Percentiles rank a stretch among this genome's conserved stretches.
Evolutionary conservation across 192 early-diverging fungal genomes (phyloP).

Genomic region (Linnemannia zychae): DNA sequence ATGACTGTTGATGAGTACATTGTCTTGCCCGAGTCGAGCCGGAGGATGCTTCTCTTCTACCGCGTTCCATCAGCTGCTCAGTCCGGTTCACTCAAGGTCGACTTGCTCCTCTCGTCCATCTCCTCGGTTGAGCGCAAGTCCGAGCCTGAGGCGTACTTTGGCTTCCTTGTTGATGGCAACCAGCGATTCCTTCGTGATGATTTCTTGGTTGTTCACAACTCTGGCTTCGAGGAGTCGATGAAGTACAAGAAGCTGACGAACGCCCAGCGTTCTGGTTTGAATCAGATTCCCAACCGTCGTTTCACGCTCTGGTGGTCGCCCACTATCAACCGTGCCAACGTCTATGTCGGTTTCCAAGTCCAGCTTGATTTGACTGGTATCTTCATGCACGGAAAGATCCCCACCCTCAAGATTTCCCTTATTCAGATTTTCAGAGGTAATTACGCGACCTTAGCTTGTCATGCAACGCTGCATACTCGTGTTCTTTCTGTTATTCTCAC

Average conservation of each 20-base stretch:
- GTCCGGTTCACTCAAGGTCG: not conserved
- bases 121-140: conserved; percentile 22
- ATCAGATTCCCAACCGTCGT: conserved; percentile 99
- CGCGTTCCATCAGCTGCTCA: not conserved
- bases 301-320: conserved; percentile 99
- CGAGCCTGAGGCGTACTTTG: conserved; percentile 54
- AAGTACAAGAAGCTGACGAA: conserved; percentile 99
- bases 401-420: conserved; percentile 98
- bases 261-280: conserved; percentile 97
- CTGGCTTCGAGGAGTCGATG: conserved; percentile 87
- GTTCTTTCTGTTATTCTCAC: not conserved
- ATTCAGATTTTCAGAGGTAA: conserved; percentile 94
- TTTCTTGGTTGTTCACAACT: conserved; percentile 41
- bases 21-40: conserved; percentile 10
- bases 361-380: conserved; percentile 99
- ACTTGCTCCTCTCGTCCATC: conserved; percentile 21
- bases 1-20: conserved; percentile 46
- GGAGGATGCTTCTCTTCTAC: conserved; percentile 14
- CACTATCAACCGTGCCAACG: conserved; percentile 98
- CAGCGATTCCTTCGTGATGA: conserved; percentile 65
- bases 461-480: not conserved
- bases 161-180: conserved; percentile 67
- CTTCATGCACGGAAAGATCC: conserved; percentile 99
- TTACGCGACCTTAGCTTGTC: not conserved
- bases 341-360: conserved; percentile 99